These are phyloP conservation scores for Ogataea trehalophila DNA, from an alignment of 805 yeast genomes.

Conservation along the genomic window DNA sequence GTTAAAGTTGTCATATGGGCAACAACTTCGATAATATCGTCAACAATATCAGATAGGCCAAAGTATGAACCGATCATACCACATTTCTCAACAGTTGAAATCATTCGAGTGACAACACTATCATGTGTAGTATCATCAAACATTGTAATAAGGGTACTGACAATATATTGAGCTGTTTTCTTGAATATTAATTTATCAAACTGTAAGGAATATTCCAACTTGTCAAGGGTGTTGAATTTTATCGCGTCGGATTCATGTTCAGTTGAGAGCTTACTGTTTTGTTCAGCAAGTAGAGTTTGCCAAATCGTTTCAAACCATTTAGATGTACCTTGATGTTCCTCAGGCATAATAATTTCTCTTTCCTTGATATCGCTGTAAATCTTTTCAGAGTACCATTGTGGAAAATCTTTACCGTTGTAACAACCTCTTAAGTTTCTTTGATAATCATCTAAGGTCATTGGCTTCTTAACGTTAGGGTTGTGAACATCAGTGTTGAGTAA, in stretches of 20 bases:
- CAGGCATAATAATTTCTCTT: conserved; percentile 94
- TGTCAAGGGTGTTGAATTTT: conserved; percentile 7
- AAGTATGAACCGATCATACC: conserved; percentile 70
- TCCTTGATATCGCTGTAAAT: conserved; percentile 78
- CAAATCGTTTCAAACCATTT: conserved; percentile 88
- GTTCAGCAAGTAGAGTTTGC: conserved; percentile 62
- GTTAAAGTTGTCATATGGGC: conserved; percentile 66
- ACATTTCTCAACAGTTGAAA: conserved; percentile 83
- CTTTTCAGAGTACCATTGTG: conserved; percentile 76
- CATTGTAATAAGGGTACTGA: conserved; percentile 67
- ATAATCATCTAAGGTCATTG: conserved; percentile 85
- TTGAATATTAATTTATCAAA: conserved; percentile 73
- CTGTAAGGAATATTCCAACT: conserved; percentile 33
- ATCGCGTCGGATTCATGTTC: conserved; percentile 9
- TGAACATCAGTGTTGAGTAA: conserved; percentile 93
- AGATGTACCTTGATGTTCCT: conserved; percentile 90
- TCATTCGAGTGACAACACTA: conserved; percentile 78
- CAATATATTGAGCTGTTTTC: conserved; percentile 55
- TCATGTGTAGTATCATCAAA: conserved; percentile 90
- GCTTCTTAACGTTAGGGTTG: conserved; percentile 86
- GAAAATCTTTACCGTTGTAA: conserved; percentile 70
- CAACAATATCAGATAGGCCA: conserved; percentile 51
- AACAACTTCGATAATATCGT: conserved; percentile 60
- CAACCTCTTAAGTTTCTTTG: conserved; percentile 76
- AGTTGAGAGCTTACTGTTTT: conserved; percentile 26